Base-by-base conservation (phyloP, 495 filamentous ascomycete genomes). In the Penicillium argentinense region DNA sequence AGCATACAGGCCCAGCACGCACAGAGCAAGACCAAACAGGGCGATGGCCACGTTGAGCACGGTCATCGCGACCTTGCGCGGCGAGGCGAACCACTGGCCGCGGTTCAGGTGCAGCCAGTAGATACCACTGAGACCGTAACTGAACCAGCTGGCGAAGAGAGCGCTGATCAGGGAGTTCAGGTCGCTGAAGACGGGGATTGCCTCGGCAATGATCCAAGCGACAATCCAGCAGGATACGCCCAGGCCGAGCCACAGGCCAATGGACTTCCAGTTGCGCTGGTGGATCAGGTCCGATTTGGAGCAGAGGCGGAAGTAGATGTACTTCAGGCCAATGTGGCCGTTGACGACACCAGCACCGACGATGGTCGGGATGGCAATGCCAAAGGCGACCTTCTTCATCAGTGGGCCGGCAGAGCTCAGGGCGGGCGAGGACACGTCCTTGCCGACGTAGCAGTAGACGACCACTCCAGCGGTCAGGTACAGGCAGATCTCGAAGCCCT, bases 381-480 rank as follows among this genome's bases (percentile, higher is more conserved):
- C 88, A 55, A 85, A 95, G 9, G 87, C 85, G 13, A 91, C 62
- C 69, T 90, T 90, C 54, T 80, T 79, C 14, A 92, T 57, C 0
- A 80, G 38, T 0, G 72, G 69, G 3, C 81, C 76, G 3, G 86
- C 82, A 0, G 84, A 84, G 22, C 79, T 76, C 1, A 93, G 75
- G 11, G 88, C 87, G 0, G 89, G 89, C 0, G 82, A 82, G 7
- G 69, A 52, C 32, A 93, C 89, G 4, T 67, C 65, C 1, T 59
- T 63, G 13, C 89, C 89, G 24, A 82, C 81, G 57, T 81, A 95
- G 62, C 65, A 71, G 69, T 92, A 95, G 51, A 90, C 82, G 16
- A 90, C 71, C 1, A 82, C 73, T 9, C 80, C 82, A 1, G 83
- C 79, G 27, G 83, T 49, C 16, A 82, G 76, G 64, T 93, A 91